Evolutionary conservation across 352 stramenopile species (phyloP), one percentile per base, ranked within the genome.

Genomic region (Ophiocytium majus): DNA sequence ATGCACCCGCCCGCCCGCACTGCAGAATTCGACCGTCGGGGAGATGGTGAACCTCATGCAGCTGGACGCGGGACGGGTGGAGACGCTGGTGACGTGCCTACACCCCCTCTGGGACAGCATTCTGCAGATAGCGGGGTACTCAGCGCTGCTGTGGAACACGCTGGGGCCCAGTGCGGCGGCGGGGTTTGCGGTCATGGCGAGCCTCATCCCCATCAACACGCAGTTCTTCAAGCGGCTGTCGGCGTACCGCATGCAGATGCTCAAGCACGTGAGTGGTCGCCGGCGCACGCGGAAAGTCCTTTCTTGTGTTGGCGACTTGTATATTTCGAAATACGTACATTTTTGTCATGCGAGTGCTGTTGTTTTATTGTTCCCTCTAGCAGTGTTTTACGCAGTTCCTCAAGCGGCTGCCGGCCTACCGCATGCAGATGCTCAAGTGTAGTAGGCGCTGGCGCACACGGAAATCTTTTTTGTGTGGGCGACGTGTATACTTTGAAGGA

Each of bases 31-130:
- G 5, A 89, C 88, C 0, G 87, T 90, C 32, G 88, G 88, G 35
- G 76, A 90, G 63, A 90, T 91, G n/a, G 83, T 91, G n/a, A 91
- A 91, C 71, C 81, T 89, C 33, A 90, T 91, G 83, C 82, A 89
- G 49, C 64, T 89, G 49, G 88, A 91, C 83, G 80, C 87, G 0
- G 85, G 63, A 17, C 82, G 87, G 35, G 82, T 91, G 36, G 82
- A 90, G 50, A 85, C 31, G 14, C 64, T 91, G 33, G 63, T 82
- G 34, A 66, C 34, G 50, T 86, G 82, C 63, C 34, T 91, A 10
- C 86, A 91, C 78, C 86, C 64, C 33, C 43, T 87, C n/a, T 81
- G 83, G 83, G 86, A 89, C 78, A 83, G 78, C 35, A 10, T 83
- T 19, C 82, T 87, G 57, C 83, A 87, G 83, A 91, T 91, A n/a